Base-by-base conservation (phyloP, 2,329 filamentous ascomycete genomes). In the Talaromyces funiculosus region DNA sequence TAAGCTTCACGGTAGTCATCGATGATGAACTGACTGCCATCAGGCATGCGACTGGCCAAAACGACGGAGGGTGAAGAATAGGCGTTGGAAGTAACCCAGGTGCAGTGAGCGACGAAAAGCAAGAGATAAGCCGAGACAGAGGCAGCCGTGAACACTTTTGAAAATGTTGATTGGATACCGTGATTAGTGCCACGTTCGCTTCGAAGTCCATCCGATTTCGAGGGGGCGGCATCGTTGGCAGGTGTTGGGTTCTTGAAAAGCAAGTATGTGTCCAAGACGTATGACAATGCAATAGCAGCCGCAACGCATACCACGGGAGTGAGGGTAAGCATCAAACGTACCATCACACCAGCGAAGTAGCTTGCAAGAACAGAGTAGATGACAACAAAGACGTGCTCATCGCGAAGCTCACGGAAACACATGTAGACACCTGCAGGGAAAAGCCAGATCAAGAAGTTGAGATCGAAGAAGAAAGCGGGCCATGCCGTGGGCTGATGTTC, bases 261-360 rank as follows among this genome's bases (percentile, higher is more conserved):
- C 61, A 97, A 79, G 76, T 94, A 99, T 14, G 86, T 90, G 74
- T 97, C 93, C 55, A 99, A 82, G 58, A 99, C 88, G 67, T 89
- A 86, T 18, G 94, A 97, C 43, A 92, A 80, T 16, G 91, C 90
- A 69, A 99, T 86, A 47, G 93, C 94, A 59, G 93, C 91, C 43
- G 94, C 89, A 66, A 97, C 91, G 75, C 94, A 99, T 55, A 99
- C 94, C 66, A 99, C 88, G 1, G 94, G 94, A 1, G 94, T 99
- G 67, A 99, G 80, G 0, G 94, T 99, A 64, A 99, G 85, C 94
- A 99, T 99, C 70, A 99, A 81, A 78, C 94, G 92, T 63, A 99
- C 94, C 94, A 99, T 99, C 78, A 99, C 95, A 73, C 94, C 94
- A 24, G 95, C 91, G 71, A 99, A 99, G 82, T 99, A 99, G 78